Evolutionary conservation across 768 basidiomycete species (phyloP), one percentile per base, ranked within the genome.

Genomic region (Sporobolomyces phaffii): DNA sequence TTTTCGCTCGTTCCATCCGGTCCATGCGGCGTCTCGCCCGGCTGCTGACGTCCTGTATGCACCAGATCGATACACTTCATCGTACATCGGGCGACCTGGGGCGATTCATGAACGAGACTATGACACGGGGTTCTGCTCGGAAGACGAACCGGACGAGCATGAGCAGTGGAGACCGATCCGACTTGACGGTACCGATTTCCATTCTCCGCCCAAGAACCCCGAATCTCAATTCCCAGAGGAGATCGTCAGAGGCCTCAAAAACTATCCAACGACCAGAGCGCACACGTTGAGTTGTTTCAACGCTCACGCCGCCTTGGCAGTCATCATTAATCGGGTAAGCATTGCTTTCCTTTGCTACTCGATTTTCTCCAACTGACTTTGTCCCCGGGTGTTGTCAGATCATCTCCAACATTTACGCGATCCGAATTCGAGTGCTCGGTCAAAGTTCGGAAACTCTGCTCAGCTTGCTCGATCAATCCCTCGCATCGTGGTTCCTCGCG

Each of bases 81-180:
- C 61, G 2, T 69, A 69, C 53, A 64, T 70, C 29, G 64, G 69
- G 7, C 64, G 64, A 2, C 64, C 64, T 0, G 69, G 66, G 29
- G 70, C 73, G 3, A 74, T 77, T 41, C 73, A 72, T 67, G 75
- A 77, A 62, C 67, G 72, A 26, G 76, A 78, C 60, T 77, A 75
- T 70, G 75, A 78, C 62, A 73, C 70, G 29, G 65, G 62, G 24
- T 72, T 76, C 47, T 74, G 76, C 0, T 68, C 70, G 11, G 76
- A 75, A 59, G 71, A 75, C 66, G 74, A 73, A 44, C 73, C 74
- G 0, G 76, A 77, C 71, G 77, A 77, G 65, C 64, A 72, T 45
- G 76, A 77, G 52, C 68, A 71, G 26, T 77, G 76, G 77, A 51
- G 64, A 9, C 74, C 72, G 10, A 59, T 68, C 24, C 74, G 74